phyloP scores from a whole-genome alignment of 306 rosid genomes.

The Psophocarpus tetragonolobus region DNA sequence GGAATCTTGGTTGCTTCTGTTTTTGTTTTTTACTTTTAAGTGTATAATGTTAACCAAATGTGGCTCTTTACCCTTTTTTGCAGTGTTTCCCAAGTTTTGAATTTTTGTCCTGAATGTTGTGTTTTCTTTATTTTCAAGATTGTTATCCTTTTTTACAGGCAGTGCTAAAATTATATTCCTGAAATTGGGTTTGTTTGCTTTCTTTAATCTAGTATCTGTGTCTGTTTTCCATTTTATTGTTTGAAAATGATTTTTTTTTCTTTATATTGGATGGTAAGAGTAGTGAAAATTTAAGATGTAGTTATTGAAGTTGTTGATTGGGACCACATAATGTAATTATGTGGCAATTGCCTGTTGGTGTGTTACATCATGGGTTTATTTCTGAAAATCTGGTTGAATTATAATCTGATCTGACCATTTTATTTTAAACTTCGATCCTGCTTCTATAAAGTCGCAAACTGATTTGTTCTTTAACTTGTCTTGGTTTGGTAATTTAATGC shows the following conservation, averaged over 20 bases:
- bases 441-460: background rate
- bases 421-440: background rate
- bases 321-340: background rate
- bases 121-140: constrained; percentile 19
- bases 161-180: background rate
- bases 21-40: background rate
- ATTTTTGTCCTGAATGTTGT: background rate
- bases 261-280: background rate
- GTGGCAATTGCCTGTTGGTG: background rate
- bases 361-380: background rate
- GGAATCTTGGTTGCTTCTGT: background rate
- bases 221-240: background rate
- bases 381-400: background rate
- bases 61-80: constrained; percentile 14
- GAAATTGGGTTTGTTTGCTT: constrained; percentile 7
- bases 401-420: background rate
- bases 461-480: constrained; percentile 12
- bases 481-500: constrained; percentile 28
- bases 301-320: constrained; percentile 23
- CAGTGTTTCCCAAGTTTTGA: constrained; percentile 30
- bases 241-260: background rate
- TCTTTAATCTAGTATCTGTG: background rate
- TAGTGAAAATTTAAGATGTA: background rate
- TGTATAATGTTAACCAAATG: background rate
- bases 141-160: background rate